Percentiles rank a stretch among this genome's conserved stretches.
Evolutionary conservation across 352 stramenopile species (phyloP).

Genomic region (Phytophthora sojae): DNA sequence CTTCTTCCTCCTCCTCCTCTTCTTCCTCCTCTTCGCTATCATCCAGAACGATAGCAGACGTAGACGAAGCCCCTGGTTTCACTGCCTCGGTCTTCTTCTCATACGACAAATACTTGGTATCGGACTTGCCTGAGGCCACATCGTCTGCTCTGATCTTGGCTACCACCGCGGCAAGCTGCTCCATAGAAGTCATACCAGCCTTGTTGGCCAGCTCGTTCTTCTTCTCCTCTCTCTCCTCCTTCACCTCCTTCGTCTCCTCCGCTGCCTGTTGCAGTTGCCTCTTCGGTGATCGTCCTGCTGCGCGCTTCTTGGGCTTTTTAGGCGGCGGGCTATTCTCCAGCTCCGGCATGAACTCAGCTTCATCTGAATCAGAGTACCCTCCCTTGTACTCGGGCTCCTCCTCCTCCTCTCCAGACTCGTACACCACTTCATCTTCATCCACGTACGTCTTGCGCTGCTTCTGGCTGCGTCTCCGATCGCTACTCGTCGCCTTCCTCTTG

Average conservation of each 20-base stretch:
- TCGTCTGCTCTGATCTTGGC: conserved; percentile 46
- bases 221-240: conserved; percentile 9
- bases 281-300: conserved; percentile 5
- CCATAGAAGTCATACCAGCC: conserved; percentile 20
- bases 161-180: conserved; percentile 36
- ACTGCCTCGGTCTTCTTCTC: conserved; percentile 17
- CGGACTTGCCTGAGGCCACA: conserved; percentile 8
- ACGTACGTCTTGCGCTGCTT: conserved; percentile 16
- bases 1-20: conserved; percentile 35
- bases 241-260: conserved; percentile 15
- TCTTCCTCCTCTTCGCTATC: conserved; percentile 55
- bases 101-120: conserved; percentile 45
- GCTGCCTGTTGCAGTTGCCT: conserved; percentile 19
- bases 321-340: conserved; percentile 21
- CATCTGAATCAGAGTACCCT: conserved; percentile 49
- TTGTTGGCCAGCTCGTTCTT: conserved; percentile 8
- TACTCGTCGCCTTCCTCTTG: conserved; percentile 19
- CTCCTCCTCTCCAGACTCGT: conserved; percentile 48
- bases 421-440: conserved; percentile 42
- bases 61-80: conserved; percentile 41
- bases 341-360: conserved; percentile 44
- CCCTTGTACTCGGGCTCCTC: conserved; percentile 46
- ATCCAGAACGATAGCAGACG: conserved; percentile 64
- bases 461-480: conserved; percentile 29
- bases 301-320: conserved; percentile 27